Base-by-base conservation (phyloP, 2,329 filamentous ascomycete species). In the Sordariomycetes sp. region DNA sequence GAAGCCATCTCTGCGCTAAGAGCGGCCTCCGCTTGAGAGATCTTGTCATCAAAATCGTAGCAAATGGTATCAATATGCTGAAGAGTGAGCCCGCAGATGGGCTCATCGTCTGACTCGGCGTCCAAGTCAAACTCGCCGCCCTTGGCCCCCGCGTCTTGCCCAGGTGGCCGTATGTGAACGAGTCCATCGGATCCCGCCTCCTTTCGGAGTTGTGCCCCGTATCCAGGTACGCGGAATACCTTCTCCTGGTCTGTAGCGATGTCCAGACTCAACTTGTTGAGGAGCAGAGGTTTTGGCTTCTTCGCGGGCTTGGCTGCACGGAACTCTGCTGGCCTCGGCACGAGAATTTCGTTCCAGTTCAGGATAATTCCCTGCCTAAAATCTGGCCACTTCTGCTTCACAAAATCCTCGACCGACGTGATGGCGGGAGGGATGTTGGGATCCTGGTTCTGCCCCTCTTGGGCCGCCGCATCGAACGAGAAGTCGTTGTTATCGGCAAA, bases 241-340 rank as follows among this genome's bases (percentile, higher is more conserved):
- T 90, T 90, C 68, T 95, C 89, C 62, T 95, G 88, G 64, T 97
- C 94, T 53, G 82, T 79, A 2, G 89, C 87, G 36, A 97, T 75
- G 60, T 99, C 94, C 15, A 99, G 77, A 60, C 84, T 90, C 58
- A 96, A 78, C 70, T 99, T 99, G 22, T 87, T 91, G 0, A 90
- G 90, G 5, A 90, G 80, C 3, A 97, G 77, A 17, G 89, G 78
- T 69, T 91, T 94, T 0, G 90, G 89, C 48, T 84, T 85, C 69
- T 90, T 95, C 1, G 77, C 62, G 0, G 91, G 90, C 45, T 84
- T 82, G 70, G 96, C 94, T 58, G 87, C 85, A 60, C 87, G 79
- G 70, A 88, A 92, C 57, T 84, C 78, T 1, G 90, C 87, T 63
- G 84, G 84, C 68, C 91, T 90, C 6, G 87, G 84, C 2, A 89